Evolutionary conservation across 257 asterid genomes (phyloP), one percentile per base, ranked within the genome.

Genomic region (Primulina huaijiensis): DNA sequence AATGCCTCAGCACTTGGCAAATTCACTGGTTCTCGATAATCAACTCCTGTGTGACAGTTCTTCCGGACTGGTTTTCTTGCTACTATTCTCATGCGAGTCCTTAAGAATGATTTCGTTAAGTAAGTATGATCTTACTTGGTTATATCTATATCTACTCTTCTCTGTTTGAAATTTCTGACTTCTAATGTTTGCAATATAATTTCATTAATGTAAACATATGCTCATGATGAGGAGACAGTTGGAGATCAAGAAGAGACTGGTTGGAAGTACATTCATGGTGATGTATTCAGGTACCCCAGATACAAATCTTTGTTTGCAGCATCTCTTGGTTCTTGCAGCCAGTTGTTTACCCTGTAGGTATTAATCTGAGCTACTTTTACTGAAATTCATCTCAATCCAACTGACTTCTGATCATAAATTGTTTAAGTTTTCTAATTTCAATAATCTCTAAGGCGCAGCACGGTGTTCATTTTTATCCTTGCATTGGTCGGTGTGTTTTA

Each of bases 161-260:
- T 29, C 19, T 8, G 2, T 10, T 25, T 62, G 27, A 8, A 16
- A 38, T 34, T 37, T 62, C 19, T 64, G 57, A 65, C 50, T 62
- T 50, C 34, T 46, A 20, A 10, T 65, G 11, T 59, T 7, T 69
- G 23, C 20, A 53, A 14, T 43, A 43, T 66, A 8, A 34, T 29
- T 30, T 14, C 63, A 7, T 72, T 71, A 10, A 8, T 70, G 8
- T 55, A 34, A 72, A 85, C 86, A 71, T 85, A 80, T 68, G 77
- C 88, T 50, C 84, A 79, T 68, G 90, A 83, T 17, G 88, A 83
- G 76, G 90, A 86, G 79, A 43, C 84, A 27, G 85, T 76, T 69
- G 90, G 82, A 60, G 90, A 85, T 71, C 90, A 76, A 74, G 90
- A 85, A 74, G 90, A 85, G 75, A 78, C 79, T 43, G 90, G 90